Base-by-base conservation (phyloP, 2,329 filamentous ascomycete genomes). In the Monosporascus ibericus region DNA sequence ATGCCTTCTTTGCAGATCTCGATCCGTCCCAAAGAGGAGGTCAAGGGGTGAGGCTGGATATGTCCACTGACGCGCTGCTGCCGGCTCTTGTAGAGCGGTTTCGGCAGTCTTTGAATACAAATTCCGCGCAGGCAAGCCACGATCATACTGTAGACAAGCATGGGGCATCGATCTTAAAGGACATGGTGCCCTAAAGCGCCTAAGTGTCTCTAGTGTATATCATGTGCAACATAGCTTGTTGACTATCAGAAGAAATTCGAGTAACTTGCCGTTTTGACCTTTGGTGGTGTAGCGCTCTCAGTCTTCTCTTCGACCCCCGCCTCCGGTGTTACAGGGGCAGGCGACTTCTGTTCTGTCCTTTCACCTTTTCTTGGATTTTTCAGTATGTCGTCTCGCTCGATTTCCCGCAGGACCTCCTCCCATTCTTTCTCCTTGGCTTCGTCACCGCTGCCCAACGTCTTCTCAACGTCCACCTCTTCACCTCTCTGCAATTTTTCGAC, bases 401-500 rank as follows among this genome's bases (percentile, higher is more conserved):
- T 81, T 49, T 87, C 82, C 60, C 76, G 77, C 58, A 90, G 57
- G 17, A 87, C 85, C 67, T 95, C 85, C 70, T 92, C 88, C 95
- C 94, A 99, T 63, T 91, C 89, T 57, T 79, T 75, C 71, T 99
- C 94, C 65, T 82, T 82, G 58, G 79, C 79, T 44, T 79, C 73
- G 63, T 94, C 83, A 0, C 90, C 91, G 0, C 89, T 88, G 3
- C 94, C 92, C 48, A 99, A 70, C 39, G 85, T 72, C 64, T 83
- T 84, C 67, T 94, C 90, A 2, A 97, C 91, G 69, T 97, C 90
- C 20, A 96, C 87, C 17, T 88, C 78, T 67, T 91, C 86, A 15
- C 88, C 88, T 44, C 73, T 79, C 58, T 88, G 82, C 34, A 92
- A 77, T 60, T 77, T 82, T 61, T 86, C 82, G 22, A 92, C 77